Conservation (phyloP, 768 basidiomycete species). For the Russula sp. region DNA sequence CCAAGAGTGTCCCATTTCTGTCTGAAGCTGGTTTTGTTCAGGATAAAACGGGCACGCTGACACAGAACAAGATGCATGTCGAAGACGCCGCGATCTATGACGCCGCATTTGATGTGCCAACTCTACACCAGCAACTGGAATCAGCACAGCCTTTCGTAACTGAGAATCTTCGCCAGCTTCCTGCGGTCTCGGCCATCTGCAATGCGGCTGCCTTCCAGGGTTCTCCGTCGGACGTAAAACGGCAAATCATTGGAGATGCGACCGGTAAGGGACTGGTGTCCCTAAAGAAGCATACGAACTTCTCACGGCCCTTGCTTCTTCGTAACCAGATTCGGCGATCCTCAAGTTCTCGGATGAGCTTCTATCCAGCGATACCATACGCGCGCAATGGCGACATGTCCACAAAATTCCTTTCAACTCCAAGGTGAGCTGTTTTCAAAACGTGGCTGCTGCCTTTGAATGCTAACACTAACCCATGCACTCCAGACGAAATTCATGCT, state of each 20-base stretch:
- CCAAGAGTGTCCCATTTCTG: too few species aligned
- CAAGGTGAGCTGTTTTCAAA: constrained; percentile 29
- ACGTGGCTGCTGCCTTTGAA: background rate
- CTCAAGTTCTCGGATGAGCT: constrained; percentile 40
- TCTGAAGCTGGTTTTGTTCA: background rate
- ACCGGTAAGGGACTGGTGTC: constrained; percentile 33
- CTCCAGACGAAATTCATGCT: constrained; percentile 47
- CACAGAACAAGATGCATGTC: constrained; percentile 53
- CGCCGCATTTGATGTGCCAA: constrained; percentile 23
- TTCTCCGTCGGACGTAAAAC: constrained; percentile 25
- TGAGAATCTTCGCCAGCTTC: constrained; percentile 25
- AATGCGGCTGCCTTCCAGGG: constrained; percentile 43
- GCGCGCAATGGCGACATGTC: constrained; percentile 21
- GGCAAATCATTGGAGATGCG: constrained; percentile 44
- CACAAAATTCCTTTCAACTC: constrained; percentile 33
- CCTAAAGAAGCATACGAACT: background rate
- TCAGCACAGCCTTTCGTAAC: background rate
- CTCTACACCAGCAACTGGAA: constrained; percentile 4
- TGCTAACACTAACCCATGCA: constrained; percentile 19
- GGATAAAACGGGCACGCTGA: constrained; percentile 59
- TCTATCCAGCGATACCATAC: constrained; percentile 3
- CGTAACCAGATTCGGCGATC: constrained; percentile 41
- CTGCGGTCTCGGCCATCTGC: constrained; percentile 41
- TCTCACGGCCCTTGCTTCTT: background rate
- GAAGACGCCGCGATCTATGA: constrained; percentile 38